These are phyloP conservation scores for Neonectria ditissima DNA, from an alignment of 2,329 filamentous ascomycete genomes.

Conservation along the genomic window DNA sequence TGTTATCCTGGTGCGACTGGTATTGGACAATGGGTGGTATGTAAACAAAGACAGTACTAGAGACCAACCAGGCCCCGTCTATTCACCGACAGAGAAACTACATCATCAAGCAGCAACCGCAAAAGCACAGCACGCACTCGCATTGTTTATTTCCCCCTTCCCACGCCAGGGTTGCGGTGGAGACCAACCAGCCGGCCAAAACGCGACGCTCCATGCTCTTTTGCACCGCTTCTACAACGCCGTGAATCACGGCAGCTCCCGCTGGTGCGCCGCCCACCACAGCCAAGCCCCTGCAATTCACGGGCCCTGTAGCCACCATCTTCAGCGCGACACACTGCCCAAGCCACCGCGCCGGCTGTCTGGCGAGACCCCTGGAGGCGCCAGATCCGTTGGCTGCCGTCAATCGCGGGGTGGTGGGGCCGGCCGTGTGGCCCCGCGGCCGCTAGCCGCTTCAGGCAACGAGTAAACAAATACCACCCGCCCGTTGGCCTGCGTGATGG, in stretches of 20 bases:
- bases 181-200: slow-evolving; percentile 11
- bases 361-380: slow-evolving; percentile 37
- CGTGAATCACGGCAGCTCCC: slow-evolving; percentile 36
- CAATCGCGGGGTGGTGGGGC: slow-evolving; percentile 41
- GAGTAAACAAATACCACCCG: slow-evolving; percentile 57
- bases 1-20: background rate
- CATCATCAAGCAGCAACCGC: background rate
- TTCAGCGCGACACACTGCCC: background rate
- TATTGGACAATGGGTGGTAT: background rate
- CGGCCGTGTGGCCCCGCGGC: slow-evolving; percentile 31
- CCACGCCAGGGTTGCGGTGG: slow-evolving; percentile 14
- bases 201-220: background rate
- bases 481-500: slow-evolving; percentile 24
- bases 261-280: slow-evolving; percentile 29
- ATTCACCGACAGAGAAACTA: background rate
- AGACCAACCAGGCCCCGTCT: background rate
- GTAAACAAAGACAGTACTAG: background rate
- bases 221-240: background rate
- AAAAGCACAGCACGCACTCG: slow-evolving; percentile 8
- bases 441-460: slow-evolving; percentile 57
- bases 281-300: slow-evolving; percentile 38
- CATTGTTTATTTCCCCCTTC: slow-evolving; percentile 18
- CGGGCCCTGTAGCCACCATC: slow-evolving; percentile 26
- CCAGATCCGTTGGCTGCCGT: slow-evolving; percentile 45
- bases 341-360: slow-evolving; percentile 27